Evolutionary conservation across 2,329 filamentous ascomycete species (phyloP).

Genomic region (Monilinia fructicola): DNA sequence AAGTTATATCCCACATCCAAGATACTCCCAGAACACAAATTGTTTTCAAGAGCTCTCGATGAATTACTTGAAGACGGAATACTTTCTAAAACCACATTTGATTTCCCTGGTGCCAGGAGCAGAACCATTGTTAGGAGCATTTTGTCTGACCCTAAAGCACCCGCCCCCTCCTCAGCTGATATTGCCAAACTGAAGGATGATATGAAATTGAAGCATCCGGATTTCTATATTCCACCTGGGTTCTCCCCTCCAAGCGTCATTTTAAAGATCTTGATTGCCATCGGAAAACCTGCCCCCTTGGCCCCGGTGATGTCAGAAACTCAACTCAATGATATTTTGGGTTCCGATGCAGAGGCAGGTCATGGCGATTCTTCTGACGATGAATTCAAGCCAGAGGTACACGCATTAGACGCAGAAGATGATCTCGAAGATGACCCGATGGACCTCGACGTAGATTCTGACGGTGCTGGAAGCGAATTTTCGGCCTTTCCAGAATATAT

Average conservation of each 20-base stretch:
- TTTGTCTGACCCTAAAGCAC: constrained; percentile 1
- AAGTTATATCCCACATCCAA: constrained; percentile 29
- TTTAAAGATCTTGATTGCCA: constrained; percentile 28
- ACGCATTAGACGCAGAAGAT: constrained; percentile 5
- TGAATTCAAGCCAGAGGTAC: constrained; percentile 15
- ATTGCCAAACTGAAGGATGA: constrained; percentile 30
- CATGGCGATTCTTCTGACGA: constrained; percentile 16
- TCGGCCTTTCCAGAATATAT: constrained; percentile 4
- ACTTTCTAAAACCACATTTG: constrained; percentile 24
- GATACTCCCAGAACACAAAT: constrained; percentile 34
- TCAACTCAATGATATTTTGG: constrained; percentile 12
- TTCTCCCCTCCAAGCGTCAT: constrained; percentile 32
- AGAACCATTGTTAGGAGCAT: constrained; percentile 20
- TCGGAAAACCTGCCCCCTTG: constrained; percentile 17
- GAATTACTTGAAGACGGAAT: constrained; percentile 30
- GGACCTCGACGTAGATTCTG: constrained; percentile 15
- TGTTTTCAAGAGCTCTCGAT: constrained; percentile 33
- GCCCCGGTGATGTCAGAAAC: not conserved
- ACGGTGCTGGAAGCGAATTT: constrained; percentile 11
- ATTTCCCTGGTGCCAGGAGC: constrained; percentile 16
- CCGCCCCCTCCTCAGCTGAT: not conserved
- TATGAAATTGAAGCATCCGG: constrained; percentile 32
- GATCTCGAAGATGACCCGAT: constrained; percentile 16
- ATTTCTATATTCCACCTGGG: constrained; percentile 35
- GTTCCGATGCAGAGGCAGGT: constrained; percentile 5